These are phyloP conservation scores for Linnemannia elongata DNA, from an alignment of 192 early-diverging fungal species.

Conservation along the genomic window DNA sequence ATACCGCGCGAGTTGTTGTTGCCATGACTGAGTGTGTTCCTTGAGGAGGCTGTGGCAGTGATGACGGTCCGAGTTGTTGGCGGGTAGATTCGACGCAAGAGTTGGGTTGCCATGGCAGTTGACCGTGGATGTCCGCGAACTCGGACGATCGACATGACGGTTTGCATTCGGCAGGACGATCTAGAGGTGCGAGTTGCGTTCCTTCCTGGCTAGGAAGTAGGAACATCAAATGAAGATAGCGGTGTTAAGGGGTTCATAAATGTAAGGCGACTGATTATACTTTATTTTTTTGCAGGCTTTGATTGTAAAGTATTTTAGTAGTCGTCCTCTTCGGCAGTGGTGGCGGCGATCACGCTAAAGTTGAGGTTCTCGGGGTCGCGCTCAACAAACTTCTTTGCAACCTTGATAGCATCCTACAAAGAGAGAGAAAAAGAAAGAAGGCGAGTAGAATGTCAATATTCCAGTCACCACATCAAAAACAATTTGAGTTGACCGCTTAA, in stretches of 20 bases:
- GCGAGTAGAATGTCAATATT: not conserved
- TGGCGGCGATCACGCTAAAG: constrained; percentile 76
- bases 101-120: not conserved
- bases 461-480: not conserved
- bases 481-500: too few species aligned
- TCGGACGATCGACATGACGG: not conserved
- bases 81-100: not conserved
- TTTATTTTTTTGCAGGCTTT: not conserved
- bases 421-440: constrained; percentile 9
- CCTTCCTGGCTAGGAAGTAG: not conserved
- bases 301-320: constrained; percentile 1
- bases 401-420: constrained; percentile 64
- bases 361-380: constrained; percentile 75
- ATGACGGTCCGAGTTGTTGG: not conserved
- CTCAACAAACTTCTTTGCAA: constrained; percentile 75
- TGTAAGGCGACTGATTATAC: not conserved
- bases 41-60: not conserved
- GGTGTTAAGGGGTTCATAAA: not conserved
- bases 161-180: not conserved
- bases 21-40: not conserved
- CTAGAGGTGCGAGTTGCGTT: not conserved
- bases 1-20: not conserved
- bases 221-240: not conserved
- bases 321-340: constrained; percentile 38
- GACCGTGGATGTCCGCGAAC: not conserved